These are phyloP conservation scores for Hypoxylon rickii DNA, from an alignment of 495 filamentous ascomycete species.

Conservation along the genomic window DNA sequence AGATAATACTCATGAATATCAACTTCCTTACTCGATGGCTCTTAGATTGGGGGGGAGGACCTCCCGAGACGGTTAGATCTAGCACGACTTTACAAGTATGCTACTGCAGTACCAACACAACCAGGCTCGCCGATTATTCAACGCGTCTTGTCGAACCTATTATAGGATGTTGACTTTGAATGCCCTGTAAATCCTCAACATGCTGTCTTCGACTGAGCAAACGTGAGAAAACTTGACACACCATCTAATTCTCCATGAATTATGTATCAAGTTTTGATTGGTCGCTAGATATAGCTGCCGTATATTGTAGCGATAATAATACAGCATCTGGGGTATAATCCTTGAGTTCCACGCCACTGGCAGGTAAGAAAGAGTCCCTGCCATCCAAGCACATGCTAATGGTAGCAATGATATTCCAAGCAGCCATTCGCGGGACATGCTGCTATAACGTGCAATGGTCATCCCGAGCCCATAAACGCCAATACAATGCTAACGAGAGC, in stretches of 20 bases:
- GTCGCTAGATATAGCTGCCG: conserved; percentile 7
- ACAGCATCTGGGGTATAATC: conserved; percentile 28
- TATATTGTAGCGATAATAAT: conserved; percentile 13
- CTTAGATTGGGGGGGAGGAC: no score
- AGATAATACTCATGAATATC: no score
- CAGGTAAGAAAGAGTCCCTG: conserved; percentile 12
- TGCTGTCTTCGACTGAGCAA: no score
- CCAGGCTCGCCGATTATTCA: no score
- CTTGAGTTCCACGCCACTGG: conserved; percentile 6
- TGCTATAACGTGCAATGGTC: background rate
- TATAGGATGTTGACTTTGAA: no score
- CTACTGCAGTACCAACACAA: no score
- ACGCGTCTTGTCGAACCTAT: no score
- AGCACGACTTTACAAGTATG: no score
- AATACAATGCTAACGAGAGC: conserved; percentile 14
- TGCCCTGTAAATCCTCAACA: no score
- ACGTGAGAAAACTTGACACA: no score
- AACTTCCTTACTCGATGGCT: no score
- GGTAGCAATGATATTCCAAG: conserved; percentile 7
- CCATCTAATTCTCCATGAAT: background rate
- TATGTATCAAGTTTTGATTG: conserved; percentile 2
- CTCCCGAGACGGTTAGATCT: no score
- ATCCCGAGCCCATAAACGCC: conserved; percentile 23
- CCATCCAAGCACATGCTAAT: conserved; percentile 15
- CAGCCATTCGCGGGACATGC: background rate